Base-by-base conservation (phyloP, 176 grass and related monocot species). In the Juncus inflexus region DNA sequence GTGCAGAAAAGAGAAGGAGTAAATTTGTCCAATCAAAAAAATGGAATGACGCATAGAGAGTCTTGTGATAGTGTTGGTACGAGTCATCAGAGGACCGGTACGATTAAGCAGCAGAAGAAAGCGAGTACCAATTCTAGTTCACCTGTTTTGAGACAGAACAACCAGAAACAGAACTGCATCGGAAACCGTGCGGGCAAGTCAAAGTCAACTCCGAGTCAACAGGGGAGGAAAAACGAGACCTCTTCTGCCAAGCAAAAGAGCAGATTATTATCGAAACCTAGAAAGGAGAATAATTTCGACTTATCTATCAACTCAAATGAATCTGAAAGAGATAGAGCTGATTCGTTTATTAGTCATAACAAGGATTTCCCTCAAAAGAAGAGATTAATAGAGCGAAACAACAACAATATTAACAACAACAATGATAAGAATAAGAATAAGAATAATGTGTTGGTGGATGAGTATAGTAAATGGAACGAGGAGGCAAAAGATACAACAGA, bases 361-460 rank as follows among this genome's bases (percentile, higher is more conserved):
- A 95, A 90, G 42, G 83, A 90, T 58, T 95, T 90, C 28, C 86
- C 86, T 15, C 83, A 90, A 61, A 95, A 95, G 81, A 95, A 87
- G 71, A 77, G 76, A 47, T 77, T 90, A 64, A 90, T 87, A 72
- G 84, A 87, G 62, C 72, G 76, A 65, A 70, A 64, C 78, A 80
- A 72, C 54, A 70, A 65, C 53, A 77, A 73, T 70, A 66, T 71
- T 68, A 89, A 83, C 67, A 82, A 76, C 50, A 74, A 66, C 19
- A 28, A 28, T 35, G 80, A 74, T 55, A 77, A 78, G 58, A 39
- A 78, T 47, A 71, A 76, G 69, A 78, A 79, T 58, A 77, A 79
- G 68, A 80, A 85, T 79, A 80, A 85, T 79, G 84, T 83, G 52
- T 69, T 78, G 71, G 82, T 90, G 69, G 87, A 96, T 63, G 76